Conservation (phyloP, 176 grass and related monocot genomes). For the Raddia distichophylla region DNA sequence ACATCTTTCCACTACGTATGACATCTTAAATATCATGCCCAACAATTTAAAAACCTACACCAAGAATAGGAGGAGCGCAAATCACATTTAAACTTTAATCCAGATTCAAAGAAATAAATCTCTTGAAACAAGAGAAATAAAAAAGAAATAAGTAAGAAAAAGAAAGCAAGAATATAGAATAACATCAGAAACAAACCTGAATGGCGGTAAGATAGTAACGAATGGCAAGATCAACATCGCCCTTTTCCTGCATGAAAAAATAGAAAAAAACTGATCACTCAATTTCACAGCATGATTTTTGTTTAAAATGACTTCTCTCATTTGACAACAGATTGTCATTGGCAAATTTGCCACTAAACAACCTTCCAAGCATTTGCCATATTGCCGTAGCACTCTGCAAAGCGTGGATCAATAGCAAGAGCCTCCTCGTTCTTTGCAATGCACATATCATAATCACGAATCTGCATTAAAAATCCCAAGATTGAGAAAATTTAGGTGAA, state of each 20-base stretch:
- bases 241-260: conserved; percentile 76
- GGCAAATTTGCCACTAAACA: conserved; percentile 12
- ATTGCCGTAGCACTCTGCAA: conserved; percentile 97
- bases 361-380: conserved; percentile 99
- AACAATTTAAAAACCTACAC: not conserved
- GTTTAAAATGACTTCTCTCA: not conserved
- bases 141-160: not conserved
- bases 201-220: conserved; percentile 92
- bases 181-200: conserved; percentile 60
- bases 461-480: conserved; percentile 43
- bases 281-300: conserved; percentile 6
- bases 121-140: not conserved
- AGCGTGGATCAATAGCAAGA: conserved; percentile 82
- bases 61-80: not conserved
- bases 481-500: conserved; percentile 3
- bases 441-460: conserved; percentile 88
- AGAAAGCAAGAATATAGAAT: conserved; percentile 1
- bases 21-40: not conserved
- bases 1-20: not conserved
- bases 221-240: conserved; percentile 84
- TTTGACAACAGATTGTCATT: not conserved
- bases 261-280: not conserved
- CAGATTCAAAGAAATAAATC: not conserved
- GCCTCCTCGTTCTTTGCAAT: conserved; percentile 98
- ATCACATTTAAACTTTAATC: not conserved